phyloP scores from a whole-genome alignment of 202 grass and related monocot genomes.

The Dendrocalamus latiflorus region DNA sequence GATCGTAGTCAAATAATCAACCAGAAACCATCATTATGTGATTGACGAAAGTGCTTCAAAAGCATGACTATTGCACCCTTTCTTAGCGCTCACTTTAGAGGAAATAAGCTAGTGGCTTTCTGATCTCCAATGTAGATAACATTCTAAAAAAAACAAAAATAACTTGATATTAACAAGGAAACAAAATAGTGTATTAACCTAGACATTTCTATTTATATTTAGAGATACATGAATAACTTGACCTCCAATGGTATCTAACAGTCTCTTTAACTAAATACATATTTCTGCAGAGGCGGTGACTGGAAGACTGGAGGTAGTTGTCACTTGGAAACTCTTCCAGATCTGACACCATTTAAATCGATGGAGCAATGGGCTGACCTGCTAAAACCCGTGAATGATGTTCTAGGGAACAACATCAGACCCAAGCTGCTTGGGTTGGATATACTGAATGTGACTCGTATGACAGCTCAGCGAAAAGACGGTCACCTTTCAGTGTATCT shows the following conservation, averaged over 20 bases:
- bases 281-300: constrained; percentile 55
- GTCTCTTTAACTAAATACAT: neutral
- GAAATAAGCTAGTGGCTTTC: neutral
- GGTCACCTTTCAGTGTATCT: constrained; percentile 75
- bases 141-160: neutral
- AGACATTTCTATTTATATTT: neutral
- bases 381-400: constrained; percentile 53
- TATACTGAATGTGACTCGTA: constrained; percentile 76
- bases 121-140: neutral
- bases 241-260: neutral
- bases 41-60: neutral
- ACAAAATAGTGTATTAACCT: neutral
- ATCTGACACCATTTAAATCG: constrained; percentile 29
- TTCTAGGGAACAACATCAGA: constrained; percentile 36
- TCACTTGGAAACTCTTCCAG: constrained; percentile 73
- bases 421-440: constrained; percentile 36
- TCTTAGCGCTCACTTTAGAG: neutral
- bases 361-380: constrained; percentile 54
- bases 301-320: constrained; percentile 79
- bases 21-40: neutral
- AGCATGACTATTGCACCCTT: neutral
- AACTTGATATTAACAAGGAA: neutral
- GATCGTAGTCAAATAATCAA: neutral
- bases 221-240: neutral
- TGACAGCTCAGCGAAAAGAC: constrained; percentile 74